phyloP scores from a whole-genome alignment of 2,329 filamentous ascomycete genomes.

The Colletotrichum tabaci region DNA sequence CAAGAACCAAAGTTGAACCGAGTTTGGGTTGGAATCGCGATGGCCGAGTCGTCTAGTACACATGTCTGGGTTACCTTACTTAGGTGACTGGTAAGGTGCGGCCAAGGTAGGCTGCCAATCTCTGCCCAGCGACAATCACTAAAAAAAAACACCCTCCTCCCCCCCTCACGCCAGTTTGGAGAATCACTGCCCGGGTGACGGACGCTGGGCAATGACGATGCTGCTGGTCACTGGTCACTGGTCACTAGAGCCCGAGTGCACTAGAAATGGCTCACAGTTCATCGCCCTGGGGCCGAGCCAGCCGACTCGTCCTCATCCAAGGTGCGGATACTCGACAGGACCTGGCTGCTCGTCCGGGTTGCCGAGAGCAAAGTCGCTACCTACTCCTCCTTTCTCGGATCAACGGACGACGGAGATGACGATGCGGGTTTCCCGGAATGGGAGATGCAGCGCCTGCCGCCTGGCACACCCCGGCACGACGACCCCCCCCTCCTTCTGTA shows the following conservation, averaged over 20 bases:
- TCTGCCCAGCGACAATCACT: not conserved
- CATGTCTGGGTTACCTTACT: no score
- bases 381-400: no score
- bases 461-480: not conserved
- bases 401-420: not conserved
- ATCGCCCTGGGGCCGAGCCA: no score
- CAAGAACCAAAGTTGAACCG: not conserved
- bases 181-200: not conserved
- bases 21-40: not conserved
- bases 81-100: no score
- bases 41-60: not conserved
- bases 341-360: slow-evolving; percentile 16
- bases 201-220: slow-evolving; percentile 15
- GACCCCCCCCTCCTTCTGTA: not conserved
- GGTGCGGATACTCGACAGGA: no score
- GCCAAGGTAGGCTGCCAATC: no score
- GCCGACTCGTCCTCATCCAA: no score
- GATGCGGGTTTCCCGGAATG: not conserved
- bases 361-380: slow-evolving; percentile 14
- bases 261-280: not conserved
- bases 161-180: not conserved
- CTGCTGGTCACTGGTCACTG: slow-evolving; percentile 11
- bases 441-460: not conserved
- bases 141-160: not conserved
- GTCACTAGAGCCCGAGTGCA: not conserved